Conservation (phyloP, 2,329 filamentous ascomycete genomes). For the Pseudocercospora musae region DNA sequence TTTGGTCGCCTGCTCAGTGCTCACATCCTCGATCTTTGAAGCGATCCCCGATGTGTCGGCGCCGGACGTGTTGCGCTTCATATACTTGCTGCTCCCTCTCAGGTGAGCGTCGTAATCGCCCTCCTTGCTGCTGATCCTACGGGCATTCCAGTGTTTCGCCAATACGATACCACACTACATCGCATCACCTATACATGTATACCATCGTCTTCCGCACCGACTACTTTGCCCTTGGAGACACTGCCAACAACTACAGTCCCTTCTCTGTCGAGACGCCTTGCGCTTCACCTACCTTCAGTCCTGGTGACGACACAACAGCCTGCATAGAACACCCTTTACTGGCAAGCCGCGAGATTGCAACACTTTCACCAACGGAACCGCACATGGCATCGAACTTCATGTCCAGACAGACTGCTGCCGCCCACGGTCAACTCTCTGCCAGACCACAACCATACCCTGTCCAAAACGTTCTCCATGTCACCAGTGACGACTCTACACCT, state of each 20-base stretch:
- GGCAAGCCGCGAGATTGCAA: conserved; percentile 14
- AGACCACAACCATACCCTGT: conserved; percentile 34
- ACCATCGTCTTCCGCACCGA: not conserved
- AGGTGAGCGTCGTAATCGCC: conserved; percentile 1
- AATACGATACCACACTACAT: not conserved
- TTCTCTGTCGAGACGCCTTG: conserved; percentile 21
- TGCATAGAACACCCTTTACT: conserved; percentile 24
- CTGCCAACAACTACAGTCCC: conserved; percentile 12
- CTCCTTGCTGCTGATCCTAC: conserved; percentile 10
- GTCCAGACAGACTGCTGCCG: conserved; percentile 34
- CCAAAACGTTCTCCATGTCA: conserved; percentile 35
- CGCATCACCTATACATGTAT: not conserved
- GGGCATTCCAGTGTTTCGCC: conserved; percentile 16
- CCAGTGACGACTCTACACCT: conserved; percentile 30
- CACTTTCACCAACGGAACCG: not conserved
- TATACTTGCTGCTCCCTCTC: conserved; percentile 9
- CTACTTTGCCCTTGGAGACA: conserved; percentile 20
- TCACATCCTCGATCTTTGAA: conserved; percentile 12
- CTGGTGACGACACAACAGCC: conserved; percentile 3
- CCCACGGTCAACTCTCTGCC: conserved; percentile 23
- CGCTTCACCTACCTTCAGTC: conserved; percentile 15
- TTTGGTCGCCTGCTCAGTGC: not conserved
- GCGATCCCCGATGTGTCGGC: conserved; percentile 10
- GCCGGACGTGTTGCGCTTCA: conserved; percentile 1
- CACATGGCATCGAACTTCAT: conserved; percentile 29